phyloP scores from a whole-genome alignment of 306 rosid genomes.

The Corylus americana region DNA sequence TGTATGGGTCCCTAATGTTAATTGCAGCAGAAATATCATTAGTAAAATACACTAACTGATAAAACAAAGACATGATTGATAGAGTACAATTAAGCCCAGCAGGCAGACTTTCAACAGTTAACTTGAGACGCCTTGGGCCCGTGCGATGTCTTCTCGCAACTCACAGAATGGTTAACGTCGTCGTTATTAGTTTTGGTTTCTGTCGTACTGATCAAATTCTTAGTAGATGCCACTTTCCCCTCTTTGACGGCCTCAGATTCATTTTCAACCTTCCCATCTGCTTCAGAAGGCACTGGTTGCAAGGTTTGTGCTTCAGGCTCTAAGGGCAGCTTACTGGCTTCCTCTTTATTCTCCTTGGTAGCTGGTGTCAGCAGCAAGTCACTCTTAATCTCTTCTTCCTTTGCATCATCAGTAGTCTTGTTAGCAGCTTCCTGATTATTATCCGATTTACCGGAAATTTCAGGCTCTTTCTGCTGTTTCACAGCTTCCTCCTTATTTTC shows the following conservation, averaged over 20 bases:
- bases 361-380: not conserved
- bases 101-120: not conserved
- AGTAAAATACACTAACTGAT: constrained; percentile 18
- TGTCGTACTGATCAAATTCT: not conserved
- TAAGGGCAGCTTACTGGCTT: not conserved
- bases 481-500: constrained; percentile 1
- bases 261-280: constrained; percentile 6
- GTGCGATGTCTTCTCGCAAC: constrained; percentile 8
- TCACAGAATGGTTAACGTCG: not conserved
- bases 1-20: not conserved
- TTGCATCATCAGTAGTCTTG: not conserved
- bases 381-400: not conserved
- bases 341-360: not conserved
- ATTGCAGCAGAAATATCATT: not conserved
- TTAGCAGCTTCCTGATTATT: constrained; percentile 12
- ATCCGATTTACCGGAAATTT: not conserved
- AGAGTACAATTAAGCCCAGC: not conserved
- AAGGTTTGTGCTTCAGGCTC: not conserved
- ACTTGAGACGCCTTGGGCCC: constrained; percentile 5
- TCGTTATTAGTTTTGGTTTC: not conserved
- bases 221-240: not conserved
- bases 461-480: constrained; percentile 5
- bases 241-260: not conserved
- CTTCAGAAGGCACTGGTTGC: not conserved
- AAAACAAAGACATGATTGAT: not conserved